Conservation (phyloP, 2,329 filamentous ascomycete genomes). For the Trichoderma gracile region DNA sequence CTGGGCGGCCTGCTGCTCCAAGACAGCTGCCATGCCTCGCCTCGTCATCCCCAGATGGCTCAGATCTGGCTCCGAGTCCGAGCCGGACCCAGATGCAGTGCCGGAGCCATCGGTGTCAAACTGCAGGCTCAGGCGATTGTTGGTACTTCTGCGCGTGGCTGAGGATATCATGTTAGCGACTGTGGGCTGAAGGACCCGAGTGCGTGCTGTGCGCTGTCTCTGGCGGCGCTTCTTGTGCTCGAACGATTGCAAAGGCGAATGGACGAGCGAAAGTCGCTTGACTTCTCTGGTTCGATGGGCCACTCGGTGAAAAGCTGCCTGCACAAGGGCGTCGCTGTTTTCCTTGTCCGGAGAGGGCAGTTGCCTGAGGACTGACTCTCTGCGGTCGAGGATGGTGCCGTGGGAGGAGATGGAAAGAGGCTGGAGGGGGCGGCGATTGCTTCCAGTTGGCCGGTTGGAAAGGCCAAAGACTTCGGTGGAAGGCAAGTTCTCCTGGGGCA, state of each 20-base stretch:
- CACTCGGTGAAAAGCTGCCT: slow-evolving; percentile 28
- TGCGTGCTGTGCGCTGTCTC: slow-evolving; percentile 2
- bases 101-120: slow-evolving; percentile 40
- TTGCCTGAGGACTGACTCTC: slow-evolving; percentile 31
- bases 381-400: slow-evolving; percentile 30
- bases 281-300: slow-evolving; percentile 23
- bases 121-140: slow-evolving; percentile 42
- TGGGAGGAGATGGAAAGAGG: slow-evolving; percentile 32
- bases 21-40: slow-evolving; percentile 29
- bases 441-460: slow-evolving; percentile 12
- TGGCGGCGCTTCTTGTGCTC: slow-evolving; percentile 10
- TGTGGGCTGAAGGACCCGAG: neutral
- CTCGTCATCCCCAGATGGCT: slow-evolving; percentile 42
- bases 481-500: slow-evolving; percentile 18
- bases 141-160: slow-evolving; percentile 37
- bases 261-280: slow-evolving; percentile 25
- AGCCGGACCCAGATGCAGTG: slow-evolving; percentile 42
- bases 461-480: neutral
- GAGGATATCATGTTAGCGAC: slow-evolving; percentile 30
- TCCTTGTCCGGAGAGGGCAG: slow-evolving; percentile 35
- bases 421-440: slow-evolving; percentile 33
- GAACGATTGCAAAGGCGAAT: neutral
- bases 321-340: slow-evolving; percentile 31
- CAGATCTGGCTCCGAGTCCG: slow-evolving; percentile 42
- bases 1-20: slow-evolving; percentile 36